Conservation (phyloP, 495 filamentous ascomycete species). For the Daldinia bambusicola region DNA sequence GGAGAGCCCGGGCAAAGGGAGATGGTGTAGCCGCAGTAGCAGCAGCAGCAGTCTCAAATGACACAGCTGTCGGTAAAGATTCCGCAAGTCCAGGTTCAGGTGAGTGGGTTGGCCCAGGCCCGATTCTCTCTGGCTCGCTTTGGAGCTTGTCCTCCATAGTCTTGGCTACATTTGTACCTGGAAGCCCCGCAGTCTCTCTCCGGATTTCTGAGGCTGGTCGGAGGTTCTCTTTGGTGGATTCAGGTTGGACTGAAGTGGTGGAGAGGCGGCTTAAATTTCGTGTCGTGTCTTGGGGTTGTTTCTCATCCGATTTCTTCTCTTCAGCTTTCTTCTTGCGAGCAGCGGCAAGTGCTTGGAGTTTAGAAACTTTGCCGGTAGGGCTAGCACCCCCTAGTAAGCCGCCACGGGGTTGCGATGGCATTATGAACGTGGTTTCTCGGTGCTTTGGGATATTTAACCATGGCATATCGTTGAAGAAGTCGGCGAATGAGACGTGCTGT, state of each 20-base stretch:
- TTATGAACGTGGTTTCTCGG: slow-evolving; percentile 73
- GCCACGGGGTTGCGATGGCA: slow-evolving; percentile 68
- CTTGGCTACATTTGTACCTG: background rate
- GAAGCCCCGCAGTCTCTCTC: background rate
- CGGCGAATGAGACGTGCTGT: slow-evolving; percentile 34
- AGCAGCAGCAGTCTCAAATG: slow-evolving; percentile 22
- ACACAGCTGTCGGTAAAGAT: background rate
- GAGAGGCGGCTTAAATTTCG: slow-evolving; percentile 19
- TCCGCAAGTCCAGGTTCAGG: background rate
- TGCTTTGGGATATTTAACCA: slow-evolving; percentile 83
- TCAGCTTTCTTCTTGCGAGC: slow-evolving; percentile 86
- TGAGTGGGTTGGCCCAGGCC: slow-evolving; percentile 2
- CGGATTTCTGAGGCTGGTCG: background rate
- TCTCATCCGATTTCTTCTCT: slow-evolving; percentile 61
- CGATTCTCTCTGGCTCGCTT: slow-evolving; percentile 1
- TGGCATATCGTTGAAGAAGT: slow-evolving; percentile 83
- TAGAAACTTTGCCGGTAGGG: slow-evolving; percentile 78
- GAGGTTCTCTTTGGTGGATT: slow-evolving; percentile 34
- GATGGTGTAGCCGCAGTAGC: slow-evolving; percentile 62
- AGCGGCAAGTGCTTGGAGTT: slow-evolving; percentile 89
- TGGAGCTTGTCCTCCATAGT: slow-evolving; percentile 1
- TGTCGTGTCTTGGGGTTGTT: slow-evolving; percentile 20
- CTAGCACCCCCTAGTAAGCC: slow-evolving; percentile 80
- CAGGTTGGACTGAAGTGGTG: background rate
- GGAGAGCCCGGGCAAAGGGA: slow-evolving; percentile 74